Evolutionary conservation across 768 basidiomycete genomes (phyloP).

Genomic region (Lactarius hatsudake): DNA sequence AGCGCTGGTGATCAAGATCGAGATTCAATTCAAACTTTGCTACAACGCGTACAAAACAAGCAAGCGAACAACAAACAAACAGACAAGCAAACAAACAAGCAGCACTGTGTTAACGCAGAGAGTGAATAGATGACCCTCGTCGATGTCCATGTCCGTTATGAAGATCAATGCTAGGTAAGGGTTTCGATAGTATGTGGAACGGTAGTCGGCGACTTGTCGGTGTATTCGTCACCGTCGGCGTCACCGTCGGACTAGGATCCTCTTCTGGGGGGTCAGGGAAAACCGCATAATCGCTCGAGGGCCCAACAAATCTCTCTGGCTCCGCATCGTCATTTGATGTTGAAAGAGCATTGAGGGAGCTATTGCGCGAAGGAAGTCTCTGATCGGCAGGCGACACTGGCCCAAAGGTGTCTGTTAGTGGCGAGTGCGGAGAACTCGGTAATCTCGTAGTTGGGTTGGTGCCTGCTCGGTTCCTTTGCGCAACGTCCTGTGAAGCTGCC

Average conservation of each 20-base stretch:
- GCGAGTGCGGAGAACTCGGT: conserved; percentile 42
- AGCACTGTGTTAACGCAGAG: conserved; percentile 29
- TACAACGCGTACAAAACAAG: conserved; percentile 2
- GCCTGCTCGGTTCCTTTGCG: conserved; percentile 56
- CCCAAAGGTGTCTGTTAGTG: conserved; percentile 24
- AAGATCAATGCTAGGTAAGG: conserved; percentile 35
- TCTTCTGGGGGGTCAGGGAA: conserved; percentile 65
- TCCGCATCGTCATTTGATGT: conserved; percentile 43
- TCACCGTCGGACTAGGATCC: conserved; percentile 33
- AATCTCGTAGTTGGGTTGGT: conserved; percentile 57
- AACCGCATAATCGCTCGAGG: conserved; percentile 65
- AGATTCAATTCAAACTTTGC: background rate
- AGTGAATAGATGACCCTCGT: conserved; percentile 42
- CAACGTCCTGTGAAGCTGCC: conserved; percentile 37
- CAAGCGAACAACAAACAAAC: conserved; percentile 9
- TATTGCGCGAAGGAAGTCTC: conserved; percentile 57
- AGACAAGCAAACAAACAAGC: conserved; percentile 6
- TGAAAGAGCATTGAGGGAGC: conserved; percentile 39
- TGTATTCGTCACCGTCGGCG: conserved; percentile 24
- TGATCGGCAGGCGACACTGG: conserved; percentile 43
- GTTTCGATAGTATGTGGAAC: conserved; percentile 67
- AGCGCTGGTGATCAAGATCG: background rate
- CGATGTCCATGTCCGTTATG: conserved; percentile 38
- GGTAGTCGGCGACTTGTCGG: conserved; percentile 40
- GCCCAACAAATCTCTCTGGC: conserved; percentile 55